Percentiles rank a stretch among this genome's conserved stretches.
These are phyloP conservation scores for Stentor coeruleus DNA, from an alignment of 73 alveolate species.

Conservation along the genomic window DNA sequence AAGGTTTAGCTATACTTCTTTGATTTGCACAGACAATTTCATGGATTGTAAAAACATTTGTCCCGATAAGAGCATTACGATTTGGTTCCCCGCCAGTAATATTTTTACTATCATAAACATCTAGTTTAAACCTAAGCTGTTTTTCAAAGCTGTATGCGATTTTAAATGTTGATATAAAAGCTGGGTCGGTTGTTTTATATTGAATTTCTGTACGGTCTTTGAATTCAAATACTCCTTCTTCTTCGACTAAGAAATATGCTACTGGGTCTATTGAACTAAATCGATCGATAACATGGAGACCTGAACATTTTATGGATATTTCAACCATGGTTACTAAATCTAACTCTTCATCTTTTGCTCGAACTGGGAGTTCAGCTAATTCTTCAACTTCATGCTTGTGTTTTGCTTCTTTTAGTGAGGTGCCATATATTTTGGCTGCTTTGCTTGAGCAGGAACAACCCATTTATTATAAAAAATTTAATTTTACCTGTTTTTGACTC, in stretches of 20 bases:
- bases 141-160: conserved; percentile 70
- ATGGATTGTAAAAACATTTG: conserved; percentile 53
- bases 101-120: conserved; percentile 62
- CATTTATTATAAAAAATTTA: not conserved
- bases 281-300: conserved; percentile 64
- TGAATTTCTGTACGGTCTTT: conserved; percentile 80
- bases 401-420: not conserved
- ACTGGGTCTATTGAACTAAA: conserved; percentile 61
- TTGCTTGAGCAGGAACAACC: not conserved
- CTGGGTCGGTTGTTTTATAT: conserved; percentile 68
- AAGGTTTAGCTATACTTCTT: conserved; percentile 36
- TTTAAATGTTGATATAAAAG: conserved; percentile 54
- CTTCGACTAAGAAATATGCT: conserved; percentile 39
- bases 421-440: not conserved
- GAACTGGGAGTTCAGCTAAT: conserved; percentile 12
- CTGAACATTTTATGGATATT: conserved; percentile 53
- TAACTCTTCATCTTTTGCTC: conserved; percentile 24
- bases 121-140: conserved; percentile 44
- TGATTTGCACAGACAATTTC: conserved; percentile 61
- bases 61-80: conserved; percentile 58
- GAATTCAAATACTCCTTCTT: conserved; percentile 45
- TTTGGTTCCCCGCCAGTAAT: conserved; percentile 47
- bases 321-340: conserved; percentile 37
- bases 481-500: too few relatives aligned
- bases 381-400: conserved; percentile 19